Base-by-base conservation (phyloP, 108 stramenopile species). In the Epipyxis sp. region DNA sequence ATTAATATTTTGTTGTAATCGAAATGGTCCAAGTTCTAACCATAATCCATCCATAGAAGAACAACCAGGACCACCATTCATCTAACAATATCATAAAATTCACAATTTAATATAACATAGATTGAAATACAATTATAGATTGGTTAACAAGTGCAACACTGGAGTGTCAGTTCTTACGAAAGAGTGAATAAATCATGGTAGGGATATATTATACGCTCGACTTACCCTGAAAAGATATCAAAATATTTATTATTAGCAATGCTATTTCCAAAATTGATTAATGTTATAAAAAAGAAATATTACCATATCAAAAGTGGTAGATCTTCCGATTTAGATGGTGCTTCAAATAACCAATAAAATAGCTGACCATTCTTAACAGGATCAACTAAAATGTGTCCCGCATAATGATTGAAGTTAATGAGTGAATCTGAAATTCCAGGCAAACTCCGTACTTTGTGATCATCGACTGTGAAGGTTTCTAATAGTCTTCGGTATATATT, bases 271-370 rank as follows among this genome's bases (percentile, higher is more conserved):
- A n/a, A n/a, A n/a, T n/a, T n/a, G n/a, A n/a, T n/a, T n/a, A n/a
- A n/a, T n/a, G n/a, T n/a, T n/a, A n/a, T n/a, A n/a, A n/a, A n/a
- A n/a, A n/a, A n/a, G n/a, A n/a, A n/a, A n/a, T n/a, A n/a, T n/a
- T n/a, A 81, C 97, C 97, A 97, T 44, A 97, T 92, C 16, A 97
- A 69, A 3, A 97, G 81, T 1, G 94, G 95, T 50, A 88, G 90
- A 29, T 45, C 44, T 20, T 42, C 39, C 1, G 86, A 85, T n/a
- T 84, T 61, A 2, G 62, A 44, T 32, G 78, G 81, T 0, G 92
- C 91, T 37, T 87, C 91, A 82, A 97, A 94, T n/a, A 97, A 57
- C 96, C 96, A 97, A 81, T 94, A 97, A 82, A 97, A 97, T 34
- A 94, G 77, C 44, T 92, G 87, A 42, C 94, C 92, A 71, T 92